A percentile compares a stretch with the other conserved stretches of the same genome.
These are phyloP conservation scores for Rubus parviflorus DNA, from an alignment of 306 rosid species.

Conservation along the genomic window DNA sequence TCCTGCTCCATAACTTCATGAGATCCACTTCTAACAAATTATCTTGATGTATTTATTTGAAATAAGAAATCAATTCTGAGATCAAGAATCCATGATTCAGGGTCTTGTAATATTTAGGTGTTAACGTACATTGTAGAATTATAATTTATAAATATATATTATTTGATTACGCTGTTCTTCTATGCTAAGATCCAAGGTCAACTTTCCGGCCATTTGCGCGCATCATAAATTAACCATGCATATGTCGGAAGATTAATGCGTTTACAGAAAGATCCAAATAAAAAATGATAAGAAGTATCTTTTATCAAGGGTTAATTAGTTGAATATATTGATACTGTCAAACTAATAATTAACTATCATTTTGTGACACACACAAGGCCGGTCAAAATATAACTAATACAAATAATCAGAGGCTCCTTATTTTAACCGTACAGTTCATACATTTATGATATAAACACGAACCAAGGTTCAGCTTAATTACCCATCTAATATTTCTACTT, in stretches of 20 bases:
- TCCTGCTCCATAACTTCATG: too few species aligned
- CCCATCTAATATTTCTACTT: not conserved
- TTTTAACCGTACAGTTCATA: too few species aligned
- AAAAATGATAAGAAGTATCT: too few species aligned
- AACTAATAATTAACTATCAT: not conserved
- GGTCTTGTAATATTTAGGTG: not conserved
- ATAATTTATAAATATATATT: too few species aligned
- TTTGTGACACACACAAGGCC: not conserved
- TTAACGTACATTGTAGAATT: not conserved
- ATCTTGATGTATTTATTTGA: not conserved
- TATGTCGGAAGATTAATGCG: not conserved
- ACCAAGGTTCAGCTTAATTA: not conserved
- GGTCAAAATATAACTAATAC: not conserved
- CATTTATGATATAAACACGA: not conserved
- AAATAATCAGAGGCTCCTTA: not conserved
- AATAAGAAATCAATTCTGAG: not conserved
- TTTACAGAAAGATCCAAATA: not conserved
- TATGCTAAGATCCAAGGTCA: not conserved
- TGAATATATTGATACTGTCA: not conserved
- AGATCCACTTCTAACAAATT: too few species aligned
- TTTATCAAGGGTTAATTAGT: not conserved
- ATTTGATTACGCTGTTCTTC: too few species aligned
- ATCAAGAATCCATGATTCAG: not conserved
- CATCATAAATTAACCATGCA: not conserved
- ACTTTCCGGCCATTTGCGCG: not conserved